phyloP scores from a whole-genome alignment of 176 grass and related monocot genomes.

The Raddia guianensis region DNA sequence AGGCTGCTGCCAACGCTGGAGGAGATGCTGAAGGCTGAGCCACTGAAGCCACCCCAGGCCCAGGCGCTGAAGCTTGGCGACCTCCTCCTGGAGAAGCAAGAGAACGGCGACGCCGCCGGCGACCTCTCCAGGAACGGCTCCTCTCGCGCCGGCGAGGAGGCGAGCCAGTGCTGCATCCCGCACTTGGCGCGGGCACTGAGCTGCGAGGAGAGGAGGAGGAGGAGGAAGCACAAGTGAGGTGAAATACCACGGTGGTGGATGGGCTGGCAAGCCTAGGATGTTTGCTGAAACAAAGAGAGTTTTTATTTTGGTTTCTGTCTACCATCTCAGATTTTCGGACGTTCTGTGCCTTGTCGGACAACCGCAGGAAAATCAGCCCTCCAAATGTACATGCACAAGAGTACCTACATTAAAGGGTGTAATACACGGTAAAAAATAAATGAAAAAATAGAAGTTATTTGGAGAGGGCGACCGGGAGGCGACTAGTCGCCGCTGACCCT shows the following conservation, averaged over 20 bases:
- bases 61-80: constrained; percentile 29
- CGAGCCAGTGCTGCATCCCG: constrained; percentile 35
- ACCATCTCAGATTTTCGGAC: background rate
- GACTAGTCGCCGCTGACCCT: too few species aligned
- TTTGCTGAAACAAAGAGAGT: background rate
- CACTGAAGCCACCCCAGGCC: constrained; percentile 20
- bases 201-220: constrained; percentile 35
- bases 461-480: too few species aligned
- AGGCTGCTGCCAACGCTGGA: constrained; percentile 44
- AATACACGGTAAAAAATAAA: too few species aligned
- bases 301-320: background rate
- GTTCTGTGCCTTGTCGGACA: constrained; percentile 22
- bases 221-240: constrained; percentile 23
- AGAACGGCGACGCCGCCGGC: background rate
- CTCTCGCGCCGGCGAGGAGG: background rate
- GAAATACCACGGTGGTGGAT: background rate
- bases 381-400: constrained; percentile 19
- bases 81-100: constrained; percentile 42
- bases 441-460: too few species aligned
- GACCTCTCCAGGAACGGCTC: constrained; percentile 22
- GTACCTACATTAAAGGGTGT: background rate
- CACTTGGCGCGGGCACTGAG: constrained; percentile 23
- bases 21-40: constrained; percentile 30
- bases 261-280: background rate
- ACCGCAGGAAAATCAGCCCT: background rate